These are phyloP conservation scores for Pestalotiopsis fici DNA, from an alignment of 2,329 filamentous ascomycete genomes.

Conservation along the genomic window DNA sequence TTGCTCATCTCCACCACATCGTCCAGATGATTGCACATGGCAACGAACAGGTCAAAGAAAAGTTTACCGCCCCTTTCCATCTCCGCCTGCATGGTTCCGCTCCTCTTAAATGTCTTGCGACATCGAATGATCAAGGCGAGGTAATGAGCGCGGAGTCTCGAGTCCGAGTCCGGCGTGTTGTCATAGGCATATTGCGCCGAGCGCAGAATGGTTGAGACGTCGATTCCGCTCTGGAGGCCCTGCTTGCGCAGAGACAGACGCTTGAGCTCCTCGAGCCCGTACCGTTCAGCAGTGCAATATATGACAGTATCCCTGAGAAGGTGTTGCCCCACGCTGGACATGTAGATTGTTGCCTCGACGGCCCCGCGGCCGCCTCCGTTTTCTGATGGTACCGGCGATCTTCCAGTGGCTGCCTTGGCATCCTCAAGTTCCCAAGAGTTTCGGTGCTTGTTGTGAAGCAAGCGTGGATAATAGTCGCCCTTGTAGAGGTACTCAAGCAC, in stretches of 20 bases:
- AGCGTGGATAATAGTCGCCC: constrained; percentile 89
- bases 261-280: constrained; percentile 91
- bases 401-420: constrained; percentile 38
- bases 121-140: constrained; percentile 96
- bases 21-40: constrained; percentile 97
- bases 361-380: constrained; percentile 38
- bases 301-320: constrained; percentile 91
- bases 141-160: constrained; percentile 92
- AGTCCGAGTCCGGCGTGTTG: constrained; percentile 91
- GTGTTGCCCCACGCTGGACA: constrained; percentile 71
- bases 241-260: constrained; percentile 90
- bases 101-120: constrained; percentile 96
- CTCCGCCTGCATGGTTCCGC: constrained; percentile 97
- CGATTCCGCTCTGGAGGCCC: constrained; percentile 88
- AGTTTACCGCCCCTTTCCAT: constrained; percentile 95
- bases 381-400: constrained; percentile 45
- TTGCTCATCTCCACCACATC: constrained; percentile 88
- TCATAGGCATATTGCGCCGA: constrained; percentile 95
- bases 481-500: constrained; percentile 97
- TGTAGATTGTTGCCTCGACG: constrained; percentile 76
- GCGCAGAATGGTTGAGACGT: constrained; percentile 87
- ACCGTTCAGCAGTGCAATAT: constrained; percentile 90
- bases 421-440: constrained; percentile 91
- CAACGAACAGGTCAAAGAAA: constrained; percentile 98
- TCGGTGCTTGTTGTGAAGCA: constrained; percentile 83